Evolutionary conservation across 2,329 filamentous ascomycete species (phyloP).

Genomic region (Tolypocladium paradoxum): DNA sequence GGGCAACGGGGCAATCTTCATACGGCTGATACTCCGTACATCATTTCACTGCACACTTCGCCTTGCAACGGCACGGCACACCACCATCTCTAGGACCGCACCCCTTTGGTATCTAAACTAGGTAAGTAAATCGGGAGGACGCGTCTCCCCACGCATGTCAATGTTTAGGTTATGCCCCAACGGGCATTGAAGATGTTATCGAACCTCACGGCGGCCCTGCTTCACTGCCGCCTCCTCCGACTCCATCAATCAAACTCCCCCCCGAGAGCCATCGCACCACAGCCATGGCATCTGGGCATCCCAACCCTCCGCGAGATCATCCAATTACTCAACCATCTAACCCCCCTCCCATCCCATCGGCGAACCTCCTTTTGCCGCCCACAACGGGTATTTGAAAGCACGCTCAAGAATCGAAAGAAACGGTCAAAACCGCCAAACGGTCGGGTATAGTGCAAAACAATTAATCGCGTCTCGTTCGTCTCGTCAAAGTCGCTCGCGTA

Average conservation of each 20-base stretch:
- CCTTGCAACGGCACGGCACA: not conserved
- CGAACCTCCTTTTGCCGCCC: not conserved
- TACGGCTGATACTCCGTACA: not conserved
- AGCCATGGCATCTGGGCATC: not conserved
- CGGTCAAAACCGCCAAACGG: not conserved
- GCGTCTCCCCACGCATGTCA: slow-evolving; percentile 6
- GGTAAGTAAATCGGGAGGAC: slow-evolving; percentile 10
- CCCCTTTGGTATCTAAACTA: slow-evolving; percentile 15
- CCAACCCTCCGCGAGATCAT: not conserved
- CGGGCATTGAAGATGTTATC: slow-evolving; percentile 6
- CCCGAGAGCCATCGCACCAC: not conserved
- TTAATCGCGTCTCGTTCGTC: slow-evolving; percentile 6
- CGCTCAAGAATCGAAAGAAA: slow-evolving; percentile 5
- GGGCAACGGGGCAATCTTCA: not conserved
- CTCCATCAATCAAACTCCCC: not conserved
- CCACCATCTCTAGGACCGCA: not conserved
- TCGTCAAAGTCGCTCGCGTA: slow-evolving; percentile 3
- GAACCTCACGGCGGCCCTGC: slow-evolving; percentile 4
- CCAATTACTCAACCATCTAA: not conserved
- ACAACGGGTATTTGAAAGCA: slow-evolving; percentile 7
- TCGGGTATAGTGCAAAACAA: slow-evolving; percentile 6
- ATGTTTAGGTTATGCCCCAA: slow-evolving; percentile 6
- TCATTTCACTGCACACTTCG: not conserved
- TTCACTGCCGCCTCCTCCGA: not conserved
- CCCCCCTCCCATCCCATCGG: not conserved